Base-by-base conservation (phyloP, 2,329 filamentous ascomycete genomes). In the Colletotrichum truncatum region DNA sequence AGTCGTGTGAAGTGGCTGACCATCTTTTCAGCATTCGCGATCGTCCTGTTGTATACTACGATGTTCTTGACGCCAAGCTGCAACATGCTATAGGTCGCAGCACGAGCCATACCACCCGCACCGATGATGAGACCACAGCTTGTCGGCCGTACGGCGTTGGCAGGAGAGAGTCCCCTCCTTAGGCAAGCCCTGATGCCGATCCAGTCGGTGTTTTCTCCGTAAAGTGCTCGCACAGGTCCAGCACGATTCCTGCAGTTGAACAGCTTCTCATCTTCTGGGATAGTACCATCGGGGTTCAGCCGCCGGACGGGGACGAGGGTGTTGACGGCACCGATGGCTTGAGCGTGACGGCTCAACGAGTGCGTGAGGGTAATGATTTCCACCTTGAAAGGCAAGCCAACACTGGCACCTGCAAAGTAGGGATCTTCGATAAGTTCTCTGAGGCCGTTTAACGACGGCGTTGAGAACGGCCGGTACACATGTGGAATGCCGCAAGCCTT, bases 171-270 rank as follows among this genome's bases (percentile, higher is more conserved):
- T 2, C 91, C 91, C 30, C 91, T 84, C 6, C 89, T 85, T 41
- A 94, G 86, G 72, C 91, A 93, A 3, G 90, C 91, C 56, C 90
- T 82, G 41, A 94, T 92, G 5, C 92, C 92, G 32, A 93, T 91
- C 89, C 92, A 94, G 74, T 94, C 92, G 0, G 91, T 94, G 65
- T 94, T 94, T 64, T 94, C 91, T 1, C 91, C 92, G 67, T 93
- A 92, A 0, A 94, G 81, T 0, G 89, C 90, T 67, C 86, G 85
- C 6, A 93, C 86, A 0, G 88, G 86, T 0, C 91, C 91, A 1
- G 89, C 84, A 43, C 87, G 84, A 67, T 90, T 90, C 58, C 87
- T 82, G 64, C 87, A 83, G n/a, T 79, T 77, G 64, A 83, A 82
- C 16, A 84, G 76, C 8, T 87, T 76, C 1, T 83, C 82, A 4